phyloP scores from a whole-genome alignment of 257 asterid genomes.

The Plantago ovata region DNA sequence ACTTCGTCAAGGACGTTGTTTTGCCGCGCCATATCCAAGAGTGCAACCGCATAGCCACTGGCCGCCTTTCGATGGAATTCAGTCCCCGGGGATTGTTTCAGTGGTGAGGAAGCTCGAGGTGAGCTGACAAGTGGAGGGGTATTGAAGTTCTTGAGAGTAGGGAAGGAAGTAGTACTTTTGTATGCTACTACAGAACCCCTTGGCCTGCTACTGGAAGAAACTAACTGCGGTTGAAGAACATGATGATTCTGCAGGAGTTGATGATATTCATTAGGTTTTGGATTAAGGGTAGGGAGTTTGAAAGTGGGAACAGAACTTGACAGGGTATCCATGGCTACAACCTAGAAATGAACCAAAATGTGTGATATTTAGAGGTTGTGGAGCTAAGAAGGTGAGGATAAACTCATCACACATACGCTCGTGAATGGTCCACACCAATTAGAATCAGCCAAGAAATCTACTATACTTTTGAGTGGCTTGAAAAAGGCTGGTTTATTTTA shows the following conservation, averaged over 20 bases:
- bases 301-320: conserved; percentile 36
- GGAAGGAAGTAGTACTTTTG: conserved; percentile 16
- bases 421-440: background rate
- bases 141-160: conserved; percentile 14
- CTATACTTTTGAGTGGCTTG: no score
- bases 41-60: conserved; percentile 61
- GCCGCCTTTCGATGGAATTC: conserved; percentile 26
- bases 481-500: no score
- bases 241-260: conserved; percentile 23
- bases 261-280: conserved; percentile 22
- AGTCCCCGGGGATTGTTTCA: conserved; percentile 19
- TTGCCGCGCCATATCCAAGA: conserved; percentile 38
- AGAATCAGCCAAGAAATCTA: background rate
- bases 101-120: conserved; percentile 13
- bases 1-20: conserved; percentile 31
- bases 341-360: background rate
- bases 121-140: conserved; percentile 13
- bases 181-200: conserved; percentile 16
- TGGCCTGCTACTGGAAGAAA: conserved; percentile 17
- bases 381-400: conserved; percentile 1
- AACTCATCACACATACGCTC: background rate
- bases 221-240: conserved; percentile 8
- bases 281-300: conserved; percentile 27
- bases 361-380: conserved; percentile 2
- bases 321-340: conserved; percentile 35